A percentile compares a stretch with the other conserved stretches of the same genome.
phyloP scores from a whole-genome alignment of 2,329 filamentous ascomycete species.

The Stenocarpella maydis region DNA sequence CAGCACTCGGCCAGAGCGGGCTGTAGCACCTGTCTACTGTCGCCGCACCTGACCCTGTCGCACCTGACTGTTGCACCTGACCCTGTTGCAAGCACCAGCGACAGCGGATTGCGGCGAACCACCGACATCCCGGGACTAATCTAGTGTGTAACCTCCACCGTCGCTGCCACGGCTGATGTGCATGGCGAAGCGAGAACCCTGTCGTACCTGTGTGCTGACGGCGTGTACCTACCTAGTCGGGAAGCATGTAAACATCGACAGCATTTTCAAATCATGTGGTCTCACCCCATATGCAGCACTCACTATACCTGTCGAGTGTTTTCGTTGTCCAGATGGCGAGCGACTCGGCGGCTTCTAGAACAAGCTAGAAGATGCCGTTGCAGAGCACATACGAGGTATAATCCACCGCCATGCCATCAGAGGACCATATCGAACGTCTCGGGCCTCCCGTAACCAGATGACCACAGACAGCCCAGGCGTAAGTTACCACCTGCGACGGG shows the following conservation, averaged over 20 bases:
- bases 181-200: not conserved
- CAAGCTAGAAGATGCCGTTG: not conserved
- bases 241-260: conserved; percentile 11
- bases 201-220: not conserved
- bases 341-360: not conserved
- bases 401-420: too few species aligned
- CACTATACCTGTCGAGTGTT: not conserved
- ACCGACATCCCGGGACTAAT: too few species aligned
- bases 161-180: not conserved
- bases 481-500: not conserved
- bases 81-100: too few species aligned
- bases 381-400: too few species aligned
- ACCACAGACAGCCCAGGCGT: not conserved
- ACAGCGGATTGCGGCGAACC: not conserved
- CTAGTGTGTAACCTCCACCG: too few species aligned
- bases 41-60: not conserved
- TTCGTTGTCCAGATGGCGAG: not conserved
- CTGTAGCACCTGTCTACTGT: too few species aligned
- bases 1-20: too few species aligned
- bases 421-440: too few species aligned
- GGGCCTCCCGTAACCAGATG: not conserved
- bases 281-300: not conserved
- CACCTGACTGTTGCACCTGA: not conserved
- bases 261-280: not conserved
- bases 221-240: conserved; percentile 12